These are phyloP conservation scores for Mallotus nudiflorus DNA, from an alignment of 345 rosid species.

Conservation along the genomic window DNA sequence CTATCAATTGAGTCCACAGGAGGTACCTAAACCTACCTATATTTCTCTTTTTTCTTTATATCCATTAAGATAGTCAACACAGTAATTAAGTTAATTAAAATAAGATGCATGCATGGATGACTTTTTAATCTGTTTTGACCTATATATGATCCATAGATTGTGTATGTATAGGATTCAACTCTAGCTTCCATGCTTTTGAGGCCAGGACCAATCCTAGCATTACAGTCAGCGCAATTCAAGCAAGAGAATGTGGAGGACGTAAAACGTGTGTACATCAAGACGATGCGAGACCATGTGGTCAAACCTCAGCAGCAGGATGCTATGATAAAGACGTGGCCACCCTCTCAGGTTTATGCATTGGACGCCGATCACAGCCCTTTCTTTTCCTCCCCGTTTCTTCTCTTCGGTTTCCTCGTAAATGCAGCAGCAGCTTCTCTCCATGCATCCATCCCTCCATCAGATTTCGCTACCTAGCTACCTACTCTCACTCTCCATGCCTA, in stretches of 20 bases:
- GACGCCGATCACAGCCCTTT: constrained; percentile 86
- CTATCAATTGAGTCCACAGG: constrained; percentile 66
- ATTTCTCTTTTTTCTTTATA: neutral
- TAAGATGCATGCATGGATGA: too few species aligned
- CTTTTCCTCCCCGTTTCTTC: constrained; percentile 68
- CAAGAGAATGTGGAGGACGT: constrained; percentile 32
- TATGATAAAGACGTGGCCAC: constrained; percentile 76
- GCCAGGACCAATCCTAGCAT: constrained; percentile 68
- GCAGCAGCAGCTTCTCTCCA: constrained; percentile 46
- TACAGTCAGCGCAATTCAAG: constrained; percentile 45
- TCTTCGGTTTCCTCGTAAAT: constrained; percentile 69
- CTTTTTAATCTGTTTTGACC: too few species aligned
- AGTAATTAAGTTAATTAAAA: too few species aligned
- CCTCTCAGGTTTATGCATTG: constrained; percentile 49
- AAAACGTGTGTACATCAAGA: constrained; percentile 65
- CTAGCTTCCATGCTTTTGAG: constrained; percentile 69
- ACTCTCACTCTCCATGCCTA: too few species aligned
- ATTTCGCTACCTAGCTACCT: too few species aligned
- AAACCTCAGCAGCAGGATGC: constrained; percentile 78
- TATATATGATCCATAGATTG: too few species aligned
- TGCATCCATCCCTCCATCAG: too few species aligned
- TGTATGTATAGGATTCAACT: constrained; percentile 69
- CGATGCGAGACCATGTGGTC: constrained; percentile 56
- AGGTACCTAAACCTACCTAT: too few species aligned
- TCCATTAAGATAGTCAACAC: too few species aligned